A percentile compares a stretch with the other conserved stretches of the same genome.
Conservation (phyloP, 2,329 filamentous ascomycete genomes). For the Mariannaea sp. region DNA sequence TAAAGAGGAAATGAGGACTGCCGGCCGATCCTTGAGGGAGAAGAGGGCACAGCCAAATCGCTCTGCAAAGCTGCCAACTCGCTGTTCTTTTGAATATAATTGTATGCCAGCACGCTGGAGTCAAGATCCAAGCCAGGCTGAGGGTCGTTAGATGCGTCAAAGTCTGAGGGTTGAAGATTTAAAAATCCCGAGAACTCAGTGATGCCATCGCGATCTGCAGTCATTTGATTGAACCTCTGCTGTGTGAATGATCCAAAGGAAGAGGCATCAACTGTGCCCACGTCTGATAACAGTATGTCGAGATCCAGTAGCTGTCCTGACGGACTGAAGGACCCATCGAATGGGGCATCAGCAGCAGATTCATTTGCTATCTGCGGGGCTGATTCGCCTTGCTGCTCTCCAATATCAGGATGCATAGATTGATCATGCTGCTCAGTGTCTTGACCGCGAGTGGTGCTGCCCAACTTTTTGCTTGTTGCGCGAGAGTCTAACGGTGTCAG, state of each 20-base stretch:
- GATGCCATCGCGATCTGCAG: neutral
- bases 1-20: slow-evolving; percentile 11
- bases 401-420: too few relatives aligned
- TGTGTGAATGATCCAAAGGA: neutral
- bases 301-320: slow-evolving; percentile 5
- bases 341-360: neutral
- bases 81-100: neutral
- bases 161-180: neutral
- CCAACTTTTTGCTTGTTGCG: too few relatives aligned
- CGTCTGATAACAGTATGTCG: slow-evolving; percentile 8
- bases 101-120: neutral
- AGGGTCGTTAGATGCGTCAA: neutral
- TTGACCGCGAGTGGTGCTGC: neutral
- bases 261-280: neutral
- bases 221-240: neutral
- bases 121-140: neutral
- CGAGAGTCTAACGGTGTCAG: neutral
- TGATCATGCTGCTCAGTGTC: neutral
- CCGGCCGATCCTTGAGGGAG: neutral
- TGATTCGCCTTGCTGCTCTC: too few relatives aligned
- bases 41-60: neutral
- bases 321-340: neutral
- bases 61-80: neutral
- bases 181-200: neutral
- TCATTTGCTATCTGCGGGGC: too few relatives aligned